A percentile compares a stretch with the other conserved stretches of the same genome.
Conservation (phyloP, 1,139 yeast species). For the Saccharomyces hybrid region DNA sequence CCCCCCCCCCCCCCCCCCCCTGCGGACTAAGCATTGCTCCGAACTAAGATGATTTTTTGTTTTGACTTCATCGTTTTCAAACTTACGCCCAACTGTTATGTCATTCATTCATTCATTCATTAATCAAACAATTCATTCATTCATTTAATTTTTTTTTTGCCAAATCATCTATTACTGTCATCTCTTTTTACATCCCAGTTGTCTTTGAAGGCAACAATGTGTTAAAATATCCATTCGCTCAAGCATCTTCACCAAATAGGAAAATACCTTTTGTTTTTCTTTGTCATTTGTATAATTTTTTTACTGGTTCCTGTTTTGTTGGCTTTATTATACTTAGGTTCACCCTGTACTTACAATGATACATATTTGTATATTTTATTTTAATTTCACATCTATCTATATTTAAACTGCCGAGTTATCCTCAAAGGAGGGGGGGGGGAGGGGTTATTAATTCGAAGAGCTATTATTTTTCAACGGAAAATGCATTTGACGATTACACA, state of each 20-base stretch:
- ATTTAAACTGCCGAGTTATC: background rate
- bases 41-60: background rate
- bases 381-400: background rate
- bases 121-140: conserved; percentile 2
- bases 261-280: background rate
- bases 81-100: conserved; percentile 1
- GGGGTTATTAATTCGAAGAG: too few relatives aligned
- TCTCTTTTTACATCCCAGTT: background rate
- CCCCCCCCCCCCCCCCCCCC: background rate
- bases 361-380: background rate
- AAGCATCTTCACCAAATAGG: background rate
- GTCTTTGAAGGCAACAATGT: background rate
- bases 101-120: conserved; percentile 3
- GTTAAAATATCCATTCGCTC: background rate
- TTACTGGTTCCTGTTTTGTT: background rate
- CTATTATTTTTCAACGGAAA: background rate
- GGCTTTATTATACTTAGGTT: background rate
- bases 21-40: background rate
- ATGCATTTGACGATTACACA: background rate
- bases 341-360: background rate
- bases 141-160: conserved; percentile 2
- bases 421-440: too few relatives aligned
- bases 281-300: background rate
- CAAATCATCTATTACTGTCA: conserved; percentile 1
- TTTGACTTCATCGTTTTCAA: background rate